phyloP scores from a whole-genome alignment of 805 yeast species.

The Sungouiella blattae region DNA sequence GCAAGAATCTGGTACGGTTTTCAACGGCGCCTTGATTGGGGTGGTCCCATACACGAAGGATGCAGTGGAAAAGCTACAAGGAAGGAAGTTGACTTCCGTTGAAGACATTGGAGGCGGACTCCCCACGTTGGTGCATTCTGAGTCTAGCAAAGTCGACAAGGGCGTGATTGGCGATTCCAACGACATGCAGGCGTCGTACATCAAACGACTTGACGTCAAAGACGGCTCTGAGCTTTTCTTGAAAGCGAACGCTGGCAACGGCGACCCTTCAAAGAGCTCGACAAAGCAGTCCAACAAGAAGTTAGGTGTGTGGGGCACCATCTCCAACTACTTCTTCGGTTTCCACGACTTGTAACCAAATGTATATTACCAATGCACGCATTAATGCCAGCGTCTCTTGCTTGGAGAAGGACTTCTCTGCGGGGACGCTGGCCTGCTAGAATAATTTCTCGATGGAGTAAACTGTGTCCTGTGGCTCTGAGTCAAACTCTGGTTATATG shows the following conservation, averaged over 20 bases:
- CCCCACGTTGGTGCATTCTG: conserved; percentile 8
- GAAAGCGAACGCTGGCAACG: conserved; percentile 17
- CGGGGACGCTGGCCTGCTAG: conserved; percentile 16
- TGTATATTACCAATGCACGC: not conserved
- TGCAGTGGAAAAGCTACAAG: conserved; percentile 57
- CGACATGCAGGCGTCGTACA: conserved; percentile 19
- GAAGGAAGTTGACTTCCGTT: conserved; percentile 36
- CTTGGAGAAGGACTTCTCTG: conserved; percentile 18
- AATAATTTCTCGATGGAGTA: conserved; percentile 9
- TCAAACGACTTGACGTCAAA: conserved; percentile 33
- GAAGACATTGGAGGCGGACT: conserved; percentile 48
- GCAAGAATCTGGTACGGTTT: conserved; percentile 72
- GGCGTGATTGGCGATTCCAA: conserved; percentile 10
- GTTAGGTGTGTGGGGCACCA: conserved; percentile 30
- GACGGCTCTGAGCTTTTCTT: conserved; percentile 39
- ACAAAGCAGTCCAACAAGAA: conserved; percentile 25
- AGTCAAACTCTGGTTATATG: conserved; percentile 12
- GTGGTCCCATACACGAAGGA: conserved; percentile 65
- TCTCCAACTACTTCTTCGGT: conserved; percentile 38
- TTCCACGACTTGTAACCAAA: conserved; percentile 42
- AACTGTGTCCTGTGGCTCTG: conserved; percentile 16
- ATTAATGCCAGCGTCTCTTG: conserved; percentile 16
- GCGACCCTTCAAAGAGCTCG: conserved; percentile 16
- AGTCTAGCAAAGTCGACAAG: conserved; percentile 8
- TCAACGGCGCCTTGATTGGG: conserved; percentile 64